Evolutionary conservation across 441 rosid genomes (phyloP).

Genomic region (Eruca vesicaria): DNA sequence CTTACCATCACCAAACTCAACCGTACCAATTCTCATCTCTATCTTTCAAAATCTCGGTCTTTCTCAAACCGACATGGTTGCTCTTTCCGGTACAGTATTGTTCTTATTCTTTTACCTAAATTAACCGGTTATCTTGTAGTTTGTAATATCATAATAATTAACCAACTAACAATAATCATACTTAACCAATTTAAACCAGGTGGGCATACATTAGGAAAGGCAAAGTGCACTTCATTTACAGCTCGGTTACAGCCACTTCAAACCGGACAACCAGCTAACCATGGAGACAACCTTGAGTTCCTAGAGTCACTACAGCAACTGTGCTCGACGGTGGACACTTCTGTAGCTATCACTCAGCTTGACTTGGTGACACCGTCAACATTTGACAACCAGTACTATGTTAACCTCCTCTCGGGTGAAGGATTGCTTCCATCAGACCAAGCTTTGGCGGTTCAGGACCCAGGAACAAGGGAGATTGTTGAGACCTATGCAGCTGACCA

Average conservation of each 20-base stretch:
- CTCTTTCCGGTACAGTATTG: slow-evolving; percentile 56
- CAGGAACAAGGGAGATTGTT: slow-evolving; percentile 47
- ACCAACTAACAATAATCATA: not conserved
- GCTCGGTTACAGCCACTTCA: slow-evolving; percentile 49
- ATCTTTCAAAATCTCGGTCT: slow-evolving; percentile 77
- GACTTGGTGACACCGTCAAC: slow-evolving; percentile 74
- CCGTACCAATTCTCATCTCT: slow-evolving; percentile 51
- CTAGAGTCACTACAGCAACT: slow-evolving; percentile 64
- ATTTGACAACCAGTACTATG: slow-evolving; percentile 78
- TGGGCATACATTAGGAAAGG: slow-evolving; percentile 80
- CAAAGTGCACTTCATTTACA: slow-evolving; percentile 66
- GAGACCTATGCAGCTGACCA: slow-evolving; percentile 57
- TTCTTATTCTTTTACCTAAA: not conserved
- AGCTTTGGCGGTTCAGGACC: slow-evolving; percentile 49
- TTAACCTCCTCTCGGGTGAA: slow-evolving; percentile 72
- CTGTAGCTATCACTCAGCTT: slow-evolving; percentile 49
- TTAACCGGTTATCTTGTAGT: not conserved
- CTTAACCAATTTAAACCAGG: slow-evolving; percentile 37
- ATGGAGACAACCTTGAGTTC: slow-evolving; percentile 54
- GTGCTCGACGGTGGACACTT: slow-evolving; percentile 40
- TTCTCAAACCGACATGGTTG: slow-evolving; percentile 61
- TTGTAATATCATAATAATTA: not conserved
- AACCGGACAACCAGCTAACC: slow-evolving; percentile 35
- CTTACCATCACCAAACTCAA: slow-evolving; percentile 78
- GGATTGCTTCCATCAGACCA: slow-evolving; percentile 86